phyloP scores from a whole-genome alignment of 345 rosid genomes.

The Linum usitatissimum region DNA sequence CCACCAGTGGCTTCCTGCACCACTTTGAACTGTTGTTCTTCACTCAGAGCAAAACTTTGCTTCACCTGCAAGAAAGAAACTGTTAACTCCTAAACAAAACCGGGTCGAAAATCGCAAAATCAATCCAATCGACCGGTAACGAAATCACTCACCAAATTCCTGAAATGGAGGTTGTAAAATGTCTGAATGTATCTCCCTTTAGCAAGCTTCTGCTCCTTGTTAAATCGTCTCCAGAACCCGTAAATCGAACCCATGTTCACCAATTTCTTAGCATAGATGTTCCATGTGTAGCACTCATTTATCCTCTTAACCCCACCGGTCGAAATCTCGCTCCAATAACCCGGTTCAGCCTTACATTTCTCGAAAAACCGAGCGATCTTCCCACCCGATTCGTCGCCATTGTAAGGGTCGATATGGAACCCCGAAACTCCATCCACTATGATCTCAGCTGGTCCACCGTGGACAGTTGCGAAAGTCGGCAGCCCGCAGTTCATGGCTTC shows the following conservation, averaged over 20 bases:
- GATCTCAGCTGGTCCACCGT: constrained; percentile 86
- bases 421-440: constrained; percentile 84
- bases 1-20: background rate
- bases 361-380: constrained; percentile 74
- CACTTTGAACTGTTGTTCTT: background rate
- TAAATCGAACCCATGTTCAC: constrained; percentile 76
- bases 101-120: background rate
- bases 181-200: constrained; percentile 63
- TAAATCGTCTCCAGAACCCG: constrained; percentile 72
- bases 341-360: constrained; percentile 42
- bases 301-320: constrained; percentile 58
- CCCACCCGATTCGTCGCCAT: constrained; percentile 61
- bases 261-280: constrained; percentile 55
- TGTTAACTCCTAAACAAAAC: background rate
- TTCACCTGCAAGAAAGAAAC: background rate
- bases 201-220: constrained; percentile 61
- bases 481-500: constrained; percentile 98
- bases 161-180: constrained; percentile 62
- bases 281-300: constrained; percentile 89
- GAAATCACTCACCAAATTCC: constrained; percentile 40
- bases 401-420: constrained; percentile 75
- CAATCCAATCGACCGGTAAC: no score
- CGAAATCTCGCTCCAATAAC: constrained; percentile 54
- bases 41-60: background rate
- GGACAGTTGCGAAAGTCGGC: constrained; percentile 83